Percentiles rank a stretch among this genome's conserved stretches.
Conservation (phyloP, 345 rosid species). For the Eutrema heterophyllum region DNA sequence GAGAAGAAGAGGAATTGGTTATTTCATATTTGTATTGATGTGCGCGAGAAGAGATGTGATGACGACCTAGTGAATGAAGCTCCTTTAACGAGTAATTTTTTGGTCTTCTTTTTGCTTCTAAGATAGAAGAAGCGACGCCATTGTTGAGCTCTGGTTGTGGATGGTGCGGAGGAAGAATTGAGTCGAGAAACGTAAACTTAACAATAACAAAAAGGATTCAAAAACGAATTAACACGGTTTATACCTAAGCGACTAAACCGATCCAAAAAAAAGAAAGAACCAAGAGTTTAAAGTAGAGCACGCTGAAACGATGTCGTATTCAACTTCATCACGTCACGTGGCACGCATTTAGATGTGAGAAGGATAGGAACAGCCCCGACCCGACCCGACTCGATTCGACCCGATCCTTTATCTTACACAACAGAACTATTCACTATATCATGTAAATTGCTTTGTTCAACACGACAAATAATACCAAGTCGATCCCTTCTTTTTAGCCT, state of each 20-base stretch:
- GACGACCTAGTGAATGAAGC: too few species aligned
- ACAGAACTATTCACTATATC: not conserved
- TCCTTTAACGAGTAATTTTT: too few species aligned
- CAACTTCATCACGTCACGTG: not conserved
- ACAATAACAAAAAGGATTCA: not conserved
- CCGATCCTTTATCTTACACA: not conserved
- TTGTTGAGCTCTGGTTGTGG: too few species aligned
- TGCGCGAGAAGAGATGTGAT: too few species aligned
- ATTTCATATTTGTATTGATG: too few species aligned
- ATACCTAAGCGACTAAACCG: not conserved
- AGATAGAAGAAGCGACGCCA: too few species aligned
- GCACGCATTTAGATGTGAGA: constrained; percentile 2
- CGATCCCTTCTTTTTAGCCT: not conserved
- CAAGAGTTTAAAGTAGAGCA: too few species aligned
- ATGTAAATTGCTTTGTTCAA: not conserved
- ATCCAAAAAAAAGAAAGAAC: too few species aligned
- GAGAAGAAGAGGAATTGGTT: too few species aligned
- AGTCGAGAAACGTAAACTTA: too few species aligned
- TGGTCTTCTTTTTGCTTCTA: too few species aligned
- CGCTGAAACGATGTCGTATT: not conserved
- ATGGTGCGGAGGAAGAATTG: too few species aligned
- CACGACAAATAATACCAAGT: not conserved
- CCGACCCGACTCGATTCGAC: not conserved
- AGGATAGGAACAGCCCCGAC: not conserved
- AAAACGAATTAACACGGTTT: not conserved